Conservation (phyloP, 164 flowering plant species). For the Macadamia tetraphylla region DNA sequence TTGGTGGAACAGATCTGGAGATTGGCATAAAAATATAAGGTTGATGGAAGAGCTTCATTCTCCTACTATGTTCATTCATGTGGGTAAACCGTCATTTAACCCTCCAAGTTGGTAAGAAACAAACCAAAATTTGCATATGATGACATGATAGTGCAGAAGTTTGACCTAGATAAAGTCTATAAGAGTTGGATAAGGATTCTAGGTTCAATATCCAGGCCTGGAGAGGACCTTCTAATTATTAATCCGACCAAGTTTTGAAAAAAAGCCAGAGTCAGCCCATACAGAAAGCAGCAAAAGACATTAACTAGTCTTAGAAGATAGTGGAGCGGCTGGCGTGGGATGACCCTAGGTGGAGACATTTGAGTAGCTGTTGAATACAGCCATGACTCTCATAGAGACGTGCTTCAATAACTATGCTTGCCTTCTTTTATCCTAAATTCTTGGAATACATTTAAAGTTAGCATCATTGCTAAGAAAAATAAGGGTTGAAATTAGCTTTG, state of each 20-base stretch:
- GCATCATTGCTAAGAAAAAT: not conserved
- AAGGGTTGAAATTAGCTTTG: not conserved
- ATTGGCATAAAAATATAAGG: not conserved
- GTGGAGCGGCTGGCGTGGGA: not conserved
- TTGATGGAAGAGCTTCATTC: not conserved
- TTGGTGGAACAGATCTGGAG: not conserved
- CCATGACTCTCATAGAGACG: not conserved
- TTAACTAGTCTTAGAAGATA: not conserved
- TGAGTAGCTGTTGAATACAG: not conserved
- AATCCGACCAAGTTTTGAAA: too few species aligned
- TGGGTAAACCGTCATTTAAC: not conserved
- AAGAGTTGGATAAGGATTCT: not conserved
- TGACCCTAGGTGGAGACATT: not conserved
- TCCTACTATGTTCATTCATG: not conserved
- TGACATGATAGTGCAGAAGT: not conserved
- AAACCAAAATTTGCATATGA: not conserved
- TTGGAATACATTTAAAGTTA: not conserved
- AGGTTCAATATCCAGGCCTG: not conserved
- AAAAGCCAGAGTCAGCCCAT: not conserved
- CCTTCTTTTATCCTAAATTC: not conserved
- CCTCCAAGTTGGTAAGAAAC: not conserved
- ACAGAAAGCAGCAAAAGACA: not conserved
- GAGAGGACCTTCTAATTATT: not conserved
- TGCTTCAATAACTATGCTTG: not conserved
- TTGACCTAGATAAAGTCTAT: not conserved